A percentile compares a stretch with the other conserved stretches of the same genome.
These are phyloP conservation scores for Cylindrodendrum hubeiense DNA, from an alignment of 2,329 filamentous ascomycete genomes.

Conservation along the genomic window DNA sequence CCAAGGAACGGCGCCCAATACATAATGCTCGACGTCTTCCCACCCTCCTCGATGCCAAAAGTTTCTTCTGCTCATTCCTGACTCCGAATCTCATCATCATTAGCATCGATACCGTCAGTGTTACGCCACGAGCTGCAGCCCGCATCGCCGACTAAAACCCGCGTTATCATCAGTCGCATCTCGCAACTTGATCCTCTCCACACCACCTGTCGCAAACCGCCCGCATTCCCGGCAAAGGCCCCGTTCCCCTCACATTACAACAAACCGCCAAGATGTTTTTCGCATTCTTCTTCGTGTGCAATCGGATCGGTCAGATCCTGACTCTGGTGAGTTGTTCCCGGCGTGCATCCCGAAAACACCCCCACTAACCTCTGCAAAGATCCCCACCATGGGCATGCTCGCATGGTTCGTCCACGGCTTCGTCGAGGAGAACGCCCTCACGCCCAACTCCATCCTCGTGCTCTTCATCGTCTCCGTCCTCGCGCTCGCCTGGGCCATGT, in stretches of 20 bases:
- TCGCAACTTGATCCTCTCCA: not conserved
- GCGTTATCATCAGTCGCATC: not conserved
- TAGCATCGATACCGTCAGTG: not conserved
- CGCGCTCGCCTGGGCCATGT: slow-evolving; percentile 72
- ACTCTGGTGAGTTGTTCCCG: slow-evolving; percentile 65
- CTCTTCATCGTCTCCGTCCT: slow-evolving; percentile 77
- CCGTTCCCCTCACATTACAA: not conserved
- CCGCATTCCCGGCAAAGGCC: not conserved
- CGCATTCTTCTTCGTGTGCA: slow-evolving; percentile 72
- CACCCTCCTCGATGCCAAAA: slow-evolving; percentile 18
- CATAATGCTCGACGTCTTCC: slow-evolving; percentile 18
- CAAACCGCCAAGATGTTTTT: slow-evolving; percentile 66
- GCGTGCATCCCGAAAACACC: not conserved
- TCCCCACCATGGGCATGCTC: slow-evolving; percentile 75
- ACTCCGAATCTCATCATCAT: not conserved
- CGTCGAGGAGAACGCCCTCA: slow-evolving; percentile 67
- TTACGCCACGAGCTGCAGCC: not conserved
- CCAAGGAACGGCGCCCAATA: slow-evolving; percentile 14
- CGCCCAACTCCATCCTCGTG: slow-evolving; percentile 72
- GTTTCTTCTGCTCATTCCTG: not conserved
- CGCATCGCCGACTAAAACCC: not conserved
- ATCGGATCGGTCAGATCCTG: slow-evolving; percentile 72
- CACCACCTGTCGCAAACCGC: not conserved
- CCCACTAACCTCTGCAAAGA: slow-evolving; percentile 55
- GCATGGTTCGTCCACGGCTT: slow-evolving; percentile 75